Conservation (phyloP, 176 grass and related monocot genomes). For the Raddia guianensis region DNA sequence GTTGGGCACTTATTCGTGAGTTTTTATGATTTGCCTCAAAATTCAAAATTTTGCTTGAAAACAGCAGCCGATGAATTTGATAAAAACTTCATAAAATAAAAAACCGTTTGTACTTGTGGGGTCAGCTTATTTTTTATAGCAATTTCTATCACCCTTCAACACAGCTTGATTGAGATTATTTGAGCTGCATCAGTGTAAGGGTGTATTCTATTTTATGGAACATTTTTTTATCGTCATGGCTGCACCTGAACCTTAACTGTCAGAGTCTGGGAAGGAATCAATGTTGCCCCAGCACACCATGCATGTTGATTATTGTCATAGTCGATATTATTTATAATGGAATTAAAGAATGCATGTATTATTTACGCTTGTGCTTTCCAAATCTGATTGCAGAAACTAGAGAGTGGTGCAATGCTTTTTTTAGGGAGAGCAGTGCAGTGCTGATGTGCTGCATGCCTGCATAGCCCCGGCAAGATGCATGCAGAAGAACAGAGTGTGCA, state of each 20-base stretch:
- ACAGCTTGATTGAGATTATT: background rate
- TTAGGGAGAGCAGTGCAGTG: background rate
- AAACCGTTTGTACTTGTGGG: no score
- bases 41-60: no score
- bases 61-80: no score
- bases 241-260: background rate
- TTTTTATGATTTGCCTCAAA: no score
- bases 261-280: background rate
- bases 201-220: background rate
- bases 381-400: background rate
- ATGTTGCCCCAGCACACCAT: background rate
- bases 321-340: background rate
- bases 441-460: background rate
- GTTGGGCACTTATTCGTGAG: no score
- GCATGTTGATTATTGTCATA: background rate
- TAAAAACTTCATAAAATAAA: no score
- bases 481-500: background rate
- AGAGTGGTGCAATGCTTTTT: background rate
- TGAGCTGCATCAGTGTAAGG: background rate
- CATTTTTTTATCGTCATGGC: constrained; percentile 12
- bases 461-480: background rate
- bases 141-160: no score
- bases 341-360: background rate
- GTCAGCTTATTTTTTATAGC: no score
- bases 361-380: background rate